phyloP scores from a whole-genome alignment of 2,329 filamentous ascomycete species.

The Venturia aucupariae region DNA sequence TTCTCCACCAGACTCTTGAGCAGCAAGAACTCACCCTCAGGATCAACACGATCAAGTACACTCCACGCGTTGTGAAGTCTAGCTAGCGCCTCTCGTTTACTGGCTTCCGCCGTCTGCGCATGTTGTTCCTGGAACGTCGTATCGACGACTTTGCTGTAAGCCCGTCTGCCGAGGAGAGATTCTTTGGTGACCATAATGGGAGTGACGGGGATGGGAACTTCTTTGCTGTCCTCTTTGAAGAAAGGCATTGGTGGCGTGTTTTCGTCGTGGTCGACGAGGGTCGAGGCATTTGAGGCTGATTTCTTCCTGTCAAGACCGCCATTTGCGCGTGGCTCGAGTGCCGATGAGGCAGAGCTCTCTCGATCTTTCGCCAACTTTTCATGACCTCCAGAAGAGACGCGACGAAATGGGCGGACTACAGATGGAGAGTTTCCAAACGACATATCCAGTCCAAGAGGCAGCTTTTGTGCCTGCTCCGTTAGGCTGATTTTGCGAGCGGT shows the following conservation, averaged over 20 bases:
- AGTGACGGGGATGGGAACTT: constrained; percentile 12
- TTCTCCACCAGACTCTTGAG: constrained; percentile 68
- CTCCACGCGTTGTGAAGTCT: constrained; percentile 79
- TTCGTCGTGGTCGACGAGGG: constrained; percentile 14
- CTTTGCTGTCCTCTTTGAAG: background rate
- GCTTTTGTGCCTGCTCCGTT: constrained; percentile 39
- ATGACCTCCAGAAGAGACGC: constrained; percentile 57
- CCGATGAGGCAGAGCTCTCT: constrained; percentile 1
- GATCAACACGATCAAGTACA: constrained; percentile 74
- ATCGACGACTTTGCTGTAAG: constrained; percentile 75
- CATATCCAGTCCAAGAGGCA: constrained; percentile 79
- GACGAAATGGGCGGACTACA: constrained; percentile 82
- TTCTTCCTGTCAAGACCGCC: constrained; percentile 9
- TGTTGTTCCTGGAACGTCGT: constrained; percentile 76
- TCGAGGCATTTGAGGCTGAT: constrained; percentile 13
- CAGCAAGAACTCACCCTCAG: constrained; percentile 80
- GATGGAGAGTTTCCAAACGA: constrained; percentile 91
- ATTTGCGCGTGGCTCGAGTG: constrained; percentile 8
- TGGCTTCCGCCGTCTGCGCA: constrained; percentile 60
- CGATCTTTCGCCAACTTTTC: constrained; percentile 22
- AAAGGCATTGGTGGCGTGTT: constrained; percentile 8
- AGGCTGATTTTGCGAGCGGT: constrained; percentile 37
- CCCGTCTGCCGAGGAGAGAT: constrained; percentile 67
- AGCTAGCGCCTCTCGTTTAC: constrained; percentile 73
- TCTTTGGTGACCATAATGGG: constrained; percentile 50